Conservation (phyloP, 2,329 filamentous ascomycete species). For the Lecanoromycetidae sp. region DNA sequence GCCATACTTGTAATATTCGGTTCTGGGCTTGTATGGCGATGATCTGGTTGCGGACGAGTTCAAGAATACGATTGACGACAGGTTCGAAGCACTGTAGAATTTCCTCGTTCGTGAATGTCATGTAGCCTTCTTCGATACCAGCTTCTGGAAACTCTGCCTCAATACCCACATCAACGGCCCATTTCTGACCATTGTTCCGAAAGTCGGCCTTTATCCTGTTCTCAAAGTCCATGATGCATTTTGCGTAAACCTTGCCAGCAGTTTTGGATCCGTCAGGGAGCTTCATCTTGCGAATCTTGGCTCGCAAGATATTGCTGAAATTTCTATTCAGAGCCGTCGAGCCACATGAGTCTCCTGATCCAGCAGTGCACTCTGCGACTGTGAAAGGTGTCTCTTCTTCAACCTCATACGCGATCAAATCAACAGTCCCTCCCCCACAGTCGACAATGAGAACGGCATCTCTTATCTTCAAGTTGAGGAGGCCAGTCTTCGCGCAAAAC, state of each 20-base stretch:
- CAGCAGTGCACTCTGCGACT: constrained; percentile 91
- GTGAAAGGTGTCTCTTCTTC: constrained; percentile 96
- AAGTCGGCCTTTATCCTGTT: constrained; percentile 99
- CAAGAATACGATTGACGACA: constrained; percentile 90
- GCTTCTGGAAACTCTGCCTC: constrained; percentile 97
- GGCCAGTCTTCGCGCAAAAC: constrained; percentile 93
- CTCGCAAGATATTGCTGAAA: constrained; percentile 93
- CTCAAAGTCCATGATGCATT: constrained; percentile 99
- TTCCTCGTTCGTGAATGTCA: constrained; percentile 99
- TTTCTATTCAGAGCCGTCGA: constrained; percentile 97
- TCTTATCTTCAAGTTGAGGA: constrained; percentile 93
- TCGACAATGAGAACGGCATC: constrained; percentile 97
- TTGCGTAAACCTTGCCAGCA: constrained; percentile 94
- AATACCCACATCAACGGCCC: constrained; percentile 97
- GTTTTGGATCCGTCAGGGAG: constrained; percentile 92
- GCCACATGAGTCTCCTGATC: constrained; percentile 92
- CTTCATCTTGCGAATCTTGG: constrained; percentile 99
- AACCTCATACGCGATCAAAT: constrained; percentile 97
- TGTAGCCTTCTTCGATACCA: constrained; percentile 96
- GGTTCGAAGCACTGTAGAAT: constrained; percentile 98
- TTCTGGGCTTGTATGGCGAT: constrained; percentile 98
- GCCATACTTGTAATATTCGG: constrained; percentile 61
- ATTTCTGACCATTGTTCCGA: constrained; percentile 97
- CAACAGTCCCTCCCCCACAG: constrained; percentile 94
- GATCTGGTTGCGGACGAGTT: constrained; percentile 94